These are phyloP conservation scores for Draba incana DNA, from an alignment of 345 rosid species.

Conservation along the genomic window DNA sequence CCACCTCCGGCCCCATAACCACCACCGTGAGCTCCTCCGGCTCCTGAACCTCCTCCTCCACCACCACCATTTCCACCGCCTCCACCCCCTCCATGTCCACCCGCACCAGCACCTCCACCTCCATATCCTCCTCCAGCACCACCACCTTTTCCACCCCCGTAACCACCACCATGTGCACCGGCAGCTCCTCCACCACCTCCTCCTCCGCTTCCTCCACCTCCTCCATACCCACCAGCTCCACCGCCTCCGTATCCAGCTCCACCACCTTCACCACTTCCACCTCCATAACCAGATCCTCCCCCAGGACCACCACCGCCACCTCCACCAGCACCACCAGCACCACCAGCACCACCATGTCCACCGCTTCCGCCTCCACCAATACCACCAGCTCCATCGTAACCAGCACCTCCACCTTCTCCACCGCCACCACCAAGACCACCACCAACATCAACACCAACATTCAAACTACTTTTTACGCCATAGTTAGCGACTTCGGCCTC, in stretches of 20 bases:
- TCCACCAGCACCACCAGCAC: conserved; percentile 42
- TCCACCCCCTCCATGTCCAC: conserved; percentile 42
- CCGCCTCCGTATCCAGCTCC: conserved; percentile 46
- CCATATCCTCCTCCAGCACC: conserved; percentile 45
- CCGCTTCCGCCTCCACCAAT: conserved; percentile 42
- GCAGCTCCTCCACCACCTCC: conserved; percentile 43
- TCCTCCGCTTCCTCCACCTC: conserved; percentile 40
- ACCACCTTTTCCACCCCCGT: conserved; percentile 39
- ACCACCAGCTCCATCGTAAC: conserved; percentile 37
- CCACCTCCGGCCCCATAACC: conserved; percentile 41
- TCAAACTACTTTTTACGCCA: conserved; percentile 36
- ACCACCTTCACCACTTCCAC: conserved; percentile 45
- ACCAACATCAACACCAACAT: conserved; percentile 28
- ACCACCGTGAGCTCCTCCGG: conserved; percentile 41
- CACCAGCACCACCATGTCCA: conserved; percentile 41
- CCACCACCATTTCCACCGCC: conserved; percentile 41
- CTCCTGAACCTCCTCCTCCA: conserved; percentile 41
- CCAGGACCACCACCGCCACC: conserved; percentile 39
- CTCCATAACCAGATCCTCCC: conserved; percentile 42
- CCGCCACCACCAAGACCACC: conserved; percentile 35
- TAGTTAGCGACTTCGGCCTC: conserved; percentile 30
- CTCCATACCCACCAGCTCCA: conserved; percentile 36
- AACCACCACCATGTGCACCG: conserved; percentile 41
- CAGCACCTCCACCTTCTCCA: conserved; percentile 39
- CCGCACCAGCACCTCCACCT: no score